Base-by-base conservation (phyloP, 1,284 basidiomycete genomes). In the Porogramme epimiltina region DNA sequence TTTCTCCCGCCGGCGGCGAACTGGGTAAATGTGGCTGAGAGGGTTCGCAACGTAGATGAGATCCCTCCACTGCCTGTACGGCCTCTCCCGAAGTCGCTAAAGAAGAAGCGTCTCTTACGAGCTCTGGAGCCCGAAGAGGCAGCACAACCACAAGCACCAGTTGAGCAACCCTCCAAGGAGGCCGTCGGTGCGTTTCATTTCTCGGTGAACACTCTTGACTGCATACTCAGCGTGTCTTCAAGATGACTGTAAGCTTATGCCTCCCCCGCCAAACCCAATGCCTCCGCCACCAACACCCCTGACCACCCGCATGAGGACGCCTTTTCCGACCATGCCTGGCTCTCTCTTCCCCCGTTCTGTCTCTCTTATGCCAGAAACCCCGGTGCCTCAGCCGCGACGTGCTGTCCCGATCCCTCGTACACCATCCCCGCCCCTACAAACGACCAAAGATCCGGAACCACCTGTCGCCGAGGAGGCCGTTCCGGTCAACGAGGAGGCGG, bases 291-390 rank as follows among this genome's bases (percentile, higher is more conserved):
- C 37, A 40, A 40, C 71, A 31, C 62, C 70, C 6, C 43, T 38
- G 13, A 49, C 56, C 37, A 59, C 63, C 58, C 70, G 47, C 6
- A 31, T 42, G 11, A 42, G 33, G 18, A 54, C 45, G 19, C 68
- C 71, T 2, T 80, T 80, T 1, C 62, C 77, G 2, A 85, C 82
- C 1, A 91, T 91, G 88, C 89, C 88, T n/a, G 89, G 88, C 10
- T 80, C 88, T 1, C 76, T 91, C 6, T 88, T 82, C 62, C 81
- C 87, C 8, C 82, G 86, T 4, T 87, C 88, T 0, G 75, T 81
- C 0, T 89, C 88, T 18, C 70, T 84, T 13, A 69, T 81, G 31
- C 82, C 84, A 2, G 77, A 80, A 31, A 13, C 47, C 2, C 36
- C 45, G 10, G 45, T 52, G 5, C n/a, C 41, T 1, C 48, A 36